Evolutionary conservation across 306 rosid species (phyloP).

Genomic region (Acacia crassicarpa): DNA sequence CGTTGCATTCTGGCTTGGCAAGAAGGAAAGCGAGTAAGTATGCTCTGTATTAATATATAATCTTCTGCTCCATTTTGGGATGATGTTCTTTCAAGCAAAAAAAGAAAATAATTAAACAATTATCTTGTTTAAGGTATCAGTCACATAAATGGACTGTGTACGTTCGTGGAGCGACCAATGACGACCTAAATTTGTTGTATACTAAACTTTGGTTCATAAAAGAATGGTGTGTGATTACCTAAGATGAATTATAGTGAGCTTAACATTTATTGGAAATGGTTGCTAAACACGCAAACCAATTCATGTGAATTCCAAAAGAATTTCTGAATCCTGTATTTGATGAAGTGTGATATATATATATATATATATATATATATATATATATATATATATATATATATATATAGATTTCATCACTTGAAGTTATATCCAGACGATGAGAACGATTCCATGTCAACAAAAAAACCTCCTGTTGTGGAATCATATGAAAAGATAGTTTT

Average conservation of each 20-base stretch:
- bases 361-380: too few relatives aligned
- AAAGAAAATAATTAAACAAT: slow-evolving; percentile 10
- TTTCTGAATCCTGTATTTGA: slow-evolving; percentile 44
- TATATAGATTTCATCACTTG: slow-evolving; percentile 79
- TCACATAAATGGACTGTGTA: too few relatives aligned
- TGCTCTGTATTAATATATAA: slow-evolving; percentile 26
- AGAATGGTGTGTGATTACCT: neutral
- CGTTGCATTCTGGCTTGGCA: slow-evolving; percentile 85
- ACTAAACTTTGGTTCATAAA: too few relatives aligned
- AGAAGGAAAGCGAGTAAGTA: slow-evolving; percentile 86
- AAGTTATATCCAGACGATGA: too few relatives aligned
- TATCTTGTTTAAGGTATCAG: slow-evolving; percentile 43
- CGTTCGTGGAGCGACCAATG: too few relatives aligned
- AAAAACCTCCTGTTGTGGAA: slow-evolving; percentile 76
- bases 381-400: too few relatives aligned
- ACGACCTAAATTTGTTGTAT: too few relatives aligned
- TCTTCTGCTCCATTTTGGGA: slow-evolving; percentile 25
- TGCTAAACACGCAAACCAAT: slow-evolving; percentile 12
- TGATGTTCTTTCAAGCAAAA: neutral
- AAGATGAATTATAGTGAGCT: neutral
- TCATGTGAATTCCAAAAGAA: slow-evolving; percentile 17
- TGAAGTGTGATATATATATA: too few relatives aligned
- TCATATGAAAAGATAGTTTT: slow-evolving; percentile 69
- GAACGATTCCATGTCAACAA: too few relatives aligned
- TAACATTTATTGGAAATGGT: neutral